Conservation (phyloP, 2,329 filamentous ascomycete species). For the Alternaria longipes region DNA sequence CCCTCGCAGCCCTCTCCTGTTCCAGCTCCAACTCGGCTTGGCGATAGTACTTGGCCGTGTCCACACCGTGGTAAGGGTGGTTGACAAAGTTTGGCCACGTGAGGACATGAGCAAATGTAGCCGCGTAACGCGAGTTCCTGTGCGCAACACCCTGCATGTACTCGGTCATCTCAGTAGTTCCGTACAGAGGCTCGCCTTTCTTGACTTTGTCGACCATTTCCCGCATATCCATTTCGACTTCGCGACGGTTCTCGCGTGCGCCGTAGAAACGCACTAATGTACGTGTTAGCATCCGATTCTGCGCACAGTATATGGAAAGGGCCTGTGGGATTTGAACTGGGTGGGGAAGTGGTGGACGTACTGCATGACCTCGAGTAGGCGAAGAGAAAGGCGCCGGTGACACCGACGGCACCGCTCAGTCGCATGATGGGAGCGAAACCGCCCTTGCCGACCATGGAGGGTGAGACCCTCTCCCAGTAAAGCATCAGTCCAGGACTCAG, state of each 20-base stretch:
- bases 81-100: constrained; percentile 99
- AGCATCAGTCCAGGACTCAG: constrained; percentile 77
- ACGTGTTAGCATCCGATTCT: constrained; percentile 7
- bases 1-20: constrained; percentile 63
- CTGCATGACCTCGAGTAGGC: constrained; percentile 85
- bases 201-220: constrained; percentile 99
- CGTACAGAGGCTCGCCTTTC: constrained; percentile 88
- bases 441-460: constrained; percentile 83
- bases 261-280: constrained; percentile 90
- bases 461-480: constrained; percentile 83
- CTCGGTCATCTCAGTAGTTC: constrained; percentile 77
- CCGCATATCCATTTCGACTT: constrained; percentile 94
- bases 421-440: constrained; percentile 87
- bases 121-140: constrained; percentile 90
- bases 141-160: constrained; percentile 95
- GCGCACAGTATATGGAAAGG: neutral
- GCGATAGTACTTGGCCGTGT: constrained; percentile 98
- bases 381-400: constrained; percentile 81
- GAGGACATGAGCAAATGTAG: constrained; percentile 81
- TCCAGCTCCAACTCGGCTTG: constrained; percentile 95
- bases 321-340: no score
- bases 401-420: constrained; percentile 74
- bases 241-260: constrained; percentile 88
- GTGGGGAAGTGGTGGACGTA: constrained; percentile 61
- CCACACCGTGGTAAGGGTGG: constrained; percentile 85